Percentiles rank a stretch among this genome's conserved stretches.
These are phyloP conservation scores for Infundibulicybe gibba DNA, from an alignment of 768 basidiomycete genomes.

Conservation along the genomic window DNA sequence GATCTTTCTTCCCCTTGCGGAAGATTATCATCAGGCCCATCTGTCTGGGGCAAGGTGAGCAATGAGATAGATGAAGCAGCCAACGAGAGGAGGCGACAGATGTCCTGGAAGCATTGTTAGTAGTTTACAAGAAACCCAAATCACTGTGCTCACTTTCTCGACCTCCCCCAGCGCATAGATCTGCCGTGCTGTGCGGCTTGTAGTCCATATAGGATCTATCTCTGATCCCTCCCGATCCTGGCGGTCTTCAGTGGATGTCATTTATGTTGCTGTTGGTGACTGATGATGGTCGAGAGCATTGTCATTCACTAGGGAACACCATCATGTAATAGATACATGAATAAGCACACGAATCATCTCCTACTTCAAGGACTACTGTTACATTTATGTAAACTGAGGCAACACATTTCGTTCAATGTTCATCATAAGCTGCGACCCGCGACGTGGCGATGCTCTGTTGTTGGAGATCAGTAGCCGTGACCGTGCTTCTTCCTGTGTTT, in stretches of 20 bases:
- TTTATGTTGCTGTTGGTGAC: constrained; percentile 9
- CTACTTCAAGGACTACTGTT: not conserved
- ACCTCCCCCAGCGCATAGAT: constrained; percentile 79
- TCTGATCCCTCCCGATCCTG: constrained; percentile 33
- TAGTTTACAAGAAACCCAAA: constrained; percentile 2
- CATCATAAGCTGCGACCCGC: too few relatives aligned
- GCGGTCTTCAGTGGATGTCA: constrained; percentile 24
- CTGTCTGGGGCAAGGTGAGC: constrained; percentile 81
- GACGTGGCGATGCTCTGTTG: too few relatives aligned
- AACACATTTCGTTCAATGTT: too few relatives aligned
- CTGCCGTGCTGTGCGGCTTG: constrained; percentile 76
- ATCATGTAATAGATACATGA: not conserved
- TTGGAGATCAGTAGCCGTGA: constrained; percentile 7
- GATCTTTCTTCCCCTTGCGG: constrained; percentile 82
- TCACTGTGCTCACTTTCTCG: constrained; percentile 53
- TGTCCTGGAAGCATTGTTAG: constrained; percentile 49
- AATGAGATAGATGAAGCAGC: constrained; percentile 79
- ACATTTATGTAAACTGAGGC: too few relatives aligned
- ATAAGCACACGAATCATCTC: not conserved
- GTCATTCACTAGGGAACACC: not conserved
- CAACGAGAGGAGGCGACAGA: constrained; percentile 68
- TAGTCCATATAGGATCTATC: constrained; percentile 78
- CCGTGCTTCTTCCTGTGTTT: constrained; percentile 13
- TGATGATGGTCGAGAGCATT: not conserved
- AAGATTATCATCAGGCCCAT: constrained; percentile 59